Evolutionary conservation across 768 basidiomycete genomes (phyloP).

Genomic region (Leccinum fibrillosum): DNA sequence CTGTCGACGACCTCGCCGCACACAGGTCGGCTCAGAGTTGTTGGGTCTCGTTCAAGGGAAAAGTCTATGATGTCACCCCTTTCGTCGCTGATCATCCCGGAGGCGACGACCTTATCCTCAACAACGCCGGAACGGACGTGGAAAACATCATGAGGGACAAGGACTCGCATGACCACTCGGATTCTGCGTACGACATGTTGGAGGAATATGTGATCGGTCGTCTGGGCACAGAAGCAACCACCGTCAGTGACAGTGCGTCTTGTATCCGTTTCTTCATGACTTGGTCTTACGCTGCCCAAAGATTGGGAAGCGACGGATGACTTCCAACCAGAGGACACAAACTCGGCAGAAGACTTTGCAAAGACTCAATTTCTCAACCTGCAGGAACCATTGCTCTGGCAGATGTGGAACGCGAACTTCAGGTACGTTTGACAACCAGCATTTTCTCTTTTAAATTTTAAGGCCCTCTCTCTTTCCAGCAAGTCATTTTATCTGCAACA

Average conservation of each 20-base stretch:
- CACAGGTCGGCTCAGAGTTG: conserved; percentile 65
- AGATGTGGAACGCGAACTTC: conserved; percentile 87
- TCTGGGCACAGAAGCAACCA: conserved; percentile 68
- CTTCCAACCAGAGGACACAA: conserved; percentile 89
- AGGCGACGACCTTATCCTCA: conserved; percentile 86
- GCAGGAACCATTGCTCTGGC: conserved; percentile 74
- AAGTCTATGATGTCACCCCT: conserved; percentile 85
- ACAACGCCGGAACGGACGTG: conserved; percentile 83
- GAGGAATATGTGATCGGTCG: conserved; percentile 85
- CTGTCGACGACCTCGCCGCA: conserved; percentile 64
- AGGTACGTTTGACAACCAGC: conserved; percentile 43
- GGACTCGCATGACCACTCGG: conserved; percentile 83
- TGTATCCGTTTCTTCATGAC: neutral
- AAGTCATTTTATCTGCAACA: conserved; percentile 96
- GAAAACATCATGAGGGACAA: conserved; percentile 76
- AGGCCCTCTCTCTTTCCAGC: conserved; percentile 35
- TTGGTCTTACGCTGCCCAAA: conserved; percentile 27
- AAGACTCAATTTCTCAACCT: conserved; percentile 93
- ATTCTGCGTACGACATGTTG: conserved; percentile 89
- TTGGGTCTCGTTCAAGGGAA: conserved; percentile 78
- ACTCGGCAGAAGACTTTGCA: conserved; percentile 75
- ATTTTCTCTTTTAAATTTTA: neutral
- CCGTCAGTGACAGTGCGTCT: conserved; percentile 73
- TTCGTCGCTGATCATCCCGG: conserved; percentile 92
- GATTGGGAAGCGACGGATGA: conserved; percentile 91